Percentiles rank a stretch among this genome's conserved stretches.
These are phyloP conservation scores for Samsoniella hepiali DNA, from an alignment of 2,329 filamentous ascomycete genomes.

Conservation along the genomic window DNA sequence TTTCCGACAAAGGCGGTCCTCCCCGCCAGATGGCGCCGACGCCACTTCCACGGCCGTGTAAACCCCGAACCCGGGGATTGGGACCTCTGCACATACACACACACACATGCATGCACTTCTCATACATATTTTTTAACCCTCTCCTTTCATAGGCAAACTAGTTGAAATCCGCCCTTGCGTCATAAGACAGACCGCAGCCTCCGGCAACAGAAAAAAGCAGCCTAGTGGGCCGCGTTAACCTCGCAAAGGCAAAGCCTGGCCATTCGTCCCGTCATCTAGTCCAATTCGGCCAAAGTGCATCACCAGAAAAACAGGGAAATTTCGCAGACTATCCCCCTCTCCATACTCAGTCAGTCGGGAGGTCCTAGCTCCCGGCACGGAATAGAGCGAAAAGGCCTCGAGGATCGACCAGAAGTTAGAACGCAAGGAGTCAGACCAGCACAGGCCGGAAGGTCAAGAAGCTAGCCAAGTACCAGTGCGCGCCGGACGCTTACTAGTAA, in stretches of 20 bases:
- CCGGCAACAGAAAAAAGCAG: background rate
- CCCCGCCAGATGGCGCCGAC: background rate
- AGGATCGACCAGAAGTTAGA: background rate
- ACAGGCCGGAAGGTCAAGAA: background rate
- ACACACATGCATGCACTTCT: too few relatives aligned
- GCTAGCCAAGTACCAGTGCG: background rate
- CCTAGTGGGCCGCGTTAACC: conserved; percentile 7
- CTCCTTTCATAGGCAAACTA: background rate
- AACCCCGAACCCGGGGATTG: background rate
- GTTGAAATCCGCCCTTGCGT: background rate
- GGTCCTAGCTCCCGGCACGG: background rate
- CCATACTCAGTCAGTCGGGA: too few relatives aligned
- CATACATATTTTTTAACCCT: too few relatives aligned
- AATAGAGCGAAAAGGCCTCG: background rate
- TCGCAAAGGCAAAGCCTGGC: background rate
- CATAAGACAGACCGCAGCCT: background rate
- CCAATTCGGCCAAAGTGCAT: conserved; percentile 10
- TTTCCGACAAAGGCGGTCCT: background rate
- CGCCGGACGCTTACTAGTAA: background rate
- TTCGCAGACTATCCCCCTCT: background rate
- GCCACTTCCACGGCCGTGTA: background rate
- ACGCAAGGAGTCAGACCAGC: background rate
- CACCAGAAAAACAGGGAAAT: conserved; percentile 4
- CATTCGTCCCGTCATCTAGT: conserved; percentile 1
- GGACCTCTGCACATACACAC: background rate